These are phyloP conservation scores for Arthrobotrys entomopaga DNA, from an alignment of 2,329 filamentous ascomycete species.

Conservation along the genomic window DNA sequence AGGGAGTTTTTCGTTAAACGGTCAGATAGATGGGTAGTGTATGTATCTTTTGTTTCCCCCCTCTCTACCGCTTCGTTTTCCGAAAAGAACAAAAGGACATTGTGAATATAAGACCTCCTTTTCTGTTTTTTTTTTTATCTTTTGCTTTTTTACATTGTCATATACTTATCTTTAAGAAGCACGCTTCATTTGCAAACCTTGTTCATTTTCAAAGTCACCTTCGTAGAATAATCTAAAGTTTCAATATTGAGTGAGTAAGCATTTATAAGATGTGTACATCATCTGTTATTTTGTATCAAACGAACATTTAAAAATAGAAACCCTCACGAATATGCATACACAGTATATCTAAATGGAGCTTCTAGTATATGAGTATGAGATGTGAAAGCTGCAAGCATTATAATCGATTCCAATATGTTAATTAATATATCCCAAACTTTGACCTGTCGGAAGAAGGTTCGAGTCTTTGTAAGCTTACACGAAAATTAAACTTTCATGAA, in stretches of 20 bases:
- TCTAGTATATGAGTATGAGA: too few relatives aligned
- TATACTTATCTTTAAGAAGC: slow-evolving; percentile 54
- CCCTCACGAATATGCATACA: background rate
- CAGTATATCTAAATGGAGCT: too few relatives aligned
- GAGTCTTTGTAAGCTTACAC: too few relatives aligned
- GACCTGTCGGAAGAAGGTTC: too few relatives aligned
- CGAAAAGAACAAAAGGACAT: slow-evolving; percentile 24
- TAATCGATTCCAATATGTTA: too few relatives aligned
- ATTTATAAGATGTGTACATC: slow-evolving; percentile 30
- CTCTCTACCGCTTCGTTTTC: background rate
- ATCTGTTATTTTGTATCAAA: slow-evolving; percentile 17
- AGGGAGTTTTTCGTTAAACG: slow-evolving; percentile 28
- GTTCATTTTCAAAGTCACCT: slow-evolving; percentile 10
- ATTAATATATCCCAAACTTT: too few relatives aligned
- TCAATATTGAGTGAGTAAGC: slow-evolving; percentile 25
- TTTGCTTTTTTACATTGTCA: slow-evolving; percentile 47
- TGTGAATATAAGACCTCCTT: slow-evolving; percentile 49
- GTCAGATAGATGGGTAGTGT: too few relatives aligned
- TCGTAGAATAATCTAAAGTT: slow-evolving; percentile 10
- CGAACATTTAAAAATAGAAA: background rate
- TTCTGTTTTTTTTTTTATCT: slow-evolving; percentile 25
- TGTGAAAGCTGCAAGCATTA: too few relatives aligned
- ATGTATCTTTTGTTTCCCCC: too few relatives aligned
- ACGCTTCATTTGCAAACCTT: slow-evolving; percentile 21
- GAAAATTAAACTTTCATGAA: too few relatives aligned